Conservation (phyloP, 805 yeast genomes). For the Nakazawaea pomicola region DNA sequence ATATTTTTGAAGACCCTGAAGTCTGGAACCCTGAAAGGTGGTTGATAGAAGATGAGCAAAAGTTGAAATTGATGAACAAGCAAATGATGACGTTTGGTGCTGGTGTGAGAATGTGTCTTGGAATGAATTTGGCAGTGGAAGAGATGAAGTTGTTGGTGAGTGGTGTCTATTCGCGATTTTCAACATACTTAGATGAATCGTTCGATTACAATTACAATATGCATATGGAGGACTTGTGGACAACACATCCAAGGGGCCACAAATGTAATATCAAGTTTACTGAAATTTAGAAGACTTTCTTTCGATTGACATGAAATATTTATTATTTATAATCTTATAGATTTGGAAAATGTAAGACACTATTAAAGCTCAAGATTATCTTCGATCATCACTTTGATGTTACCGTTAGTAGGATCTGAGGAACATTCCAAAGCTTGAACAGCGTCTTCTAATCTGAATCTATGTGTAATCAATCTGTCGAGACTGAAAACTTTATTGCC, state of each 20-base stretch:
- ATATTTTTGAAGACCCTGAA: constrained; percentile 38
- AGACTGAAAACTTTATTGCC: constrained; percentile 39
- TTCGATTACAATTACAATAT: constrained; percentile 13
- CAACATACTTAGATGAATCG: constrained; percentile 3
- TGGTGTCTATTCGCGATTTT: constrained; percentile 42
- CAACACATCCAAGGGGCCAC: constrained; percentile 14
- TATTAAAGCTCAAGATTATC: constrained; percentile 21
- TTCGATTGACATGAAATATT: background rate
- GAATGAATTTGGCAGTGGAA: constrained; percentile 54
- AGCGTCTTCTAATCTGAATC: constrained; percentile 41
- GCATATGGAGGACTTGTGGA: constrained; percentile 14
- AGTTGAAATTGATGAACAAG: constrained; percentile 34
- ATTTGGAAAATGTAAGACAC: background rate
- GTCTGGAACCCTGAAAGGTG: constrained; percentile 51
- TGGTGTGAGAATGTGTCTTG: constrained; percentile 63
- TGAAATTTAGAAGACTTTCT: background rate
- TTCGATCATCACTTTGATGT: constrained; percentile 42
- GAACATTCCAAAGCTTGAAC: constrained; percentile 37
- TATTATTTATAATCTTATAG: background rate
- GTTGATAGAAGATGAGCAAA: constrained; percentile 33
- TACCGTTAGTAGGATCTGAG: constrained; percentile 36
- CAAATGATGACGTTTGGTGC: constrained; percentile 59
- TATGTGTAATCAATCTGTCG: constrained; percentile 44
- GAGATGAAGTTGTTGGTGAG: constrained; percentile 54
- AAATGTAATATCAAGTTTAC: constrained; percentile 5